phyloP scores from a whole-genome alignment of 495 filamentous ascomycete genomes.

The Talaromyces ruber region DNA sequence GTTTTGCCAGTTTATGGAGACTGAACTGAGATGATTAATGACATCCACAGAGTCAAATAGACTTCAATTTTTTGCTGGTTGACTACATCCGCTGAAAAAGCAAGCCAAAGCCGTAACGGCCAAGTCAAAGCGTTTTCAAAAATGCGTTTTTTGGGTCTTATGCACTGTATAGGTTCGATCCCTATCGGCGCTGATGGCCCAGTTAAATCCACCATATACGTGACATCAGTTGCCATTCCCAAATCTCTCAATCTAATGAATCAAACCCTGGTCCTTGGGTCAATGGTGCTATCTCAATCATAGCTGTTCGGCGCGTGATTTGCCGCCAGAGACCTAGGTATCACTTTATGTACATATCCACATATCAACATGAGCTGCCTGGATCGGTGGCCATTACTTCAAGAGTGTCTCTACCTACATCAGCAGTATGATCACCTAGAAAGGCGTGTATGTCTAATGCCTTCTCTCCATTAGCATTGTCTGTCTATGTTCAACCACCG shows the following conservation, averaged over 20 bases:
- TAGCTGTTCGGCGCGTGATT: background rate
- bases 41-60: background rate
- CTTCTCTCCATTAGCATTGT: background rate
- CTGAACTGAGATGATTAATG: background rate
- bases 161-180: too few relatives aligned
- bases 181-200: too few relatives aligned
- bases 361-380: background rate
- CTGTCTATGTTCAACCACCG: background rate
- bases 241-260: background rate
- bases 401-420: too few relatives aligned
- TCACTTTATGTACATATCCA: background rate
- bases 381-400: background rate
- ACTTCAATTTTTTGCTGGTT: background rate
- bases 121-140: background rate
- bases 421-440: too few relatives aligned
- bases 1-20: background rate
- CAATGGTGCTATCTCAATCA: background rate
- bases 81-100: background rate
- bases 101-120: background rate
- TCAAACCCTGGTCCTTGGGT: background rate
- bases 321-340: background rate
- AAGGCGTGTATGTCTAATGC: background rate
- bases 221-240: background rate
- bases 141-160: too few relatives aligned
- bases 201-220: background rate